Base-by-base conservation (phyloP, 2,329 filamentous ascomycete genomes). In the Claviceps pazoutovae region DNA sequence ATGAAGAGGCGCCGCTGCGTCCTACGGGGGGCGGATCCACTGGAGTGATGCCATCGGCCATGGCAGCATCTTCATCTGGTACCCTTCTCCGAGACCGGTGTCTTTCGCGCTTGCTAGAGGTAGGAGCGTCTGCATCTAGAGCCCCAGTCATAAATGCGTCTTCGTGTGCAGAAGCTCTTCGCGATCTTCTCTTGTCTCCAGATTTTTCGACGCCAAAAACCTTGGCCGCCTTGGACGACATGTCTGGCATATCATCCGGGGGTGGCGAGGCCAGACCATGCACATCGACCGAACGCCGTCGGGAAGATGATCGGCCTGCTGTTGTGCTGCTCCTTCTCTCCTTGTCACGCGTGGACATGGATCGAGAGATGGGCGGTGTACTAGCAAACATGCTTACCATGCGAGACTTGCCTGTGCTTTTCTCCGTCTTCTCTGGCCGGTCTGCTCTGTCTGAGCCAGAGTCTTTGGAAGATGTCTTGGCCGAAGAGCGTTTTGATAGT, bases 171-270 rank as follows among this genome's bases (percentile, higher is more conserved):
- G 65, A 64, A 7, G 54, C 41, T 56, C 72, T 80, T 51, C 76
- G 75, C 36, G 63, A 58, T 63, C 77, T 71, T 50, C 66, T 70
- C 56, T 65, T 70, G 56, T 66, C 67, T 44, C 61, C 62, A 14
- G 67, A 64, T 50, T 67, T 69, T 42, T 72, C 72, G 23, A 78
- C 58, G 71, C 89, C 80, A 2, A 93, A 80, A 50, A 91, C 68
- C 66, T 83, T 89, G 36, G 87, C 86, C 30, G 87, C 88, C 66
- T 94, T 95, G 46, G 80, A 76, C 7, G 83, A 76, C 62, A 88
- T 76, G 49, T 79, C 77, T 3, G 75, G 74, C 43, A 74, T 70
- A 36, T 84, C 79, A 34, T 89, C 87, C 2, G 84, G 80, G 8
- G 86, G 84, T 3, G 87, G 86, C 19, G 86, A 87, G 46, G 79